These are phyloP conservation scores for Magnaporthiopsis rhizophila DNA, from an alignment of 2,329 filamentous ascomycete genomes.

Conservation along the genomic window DNA sequence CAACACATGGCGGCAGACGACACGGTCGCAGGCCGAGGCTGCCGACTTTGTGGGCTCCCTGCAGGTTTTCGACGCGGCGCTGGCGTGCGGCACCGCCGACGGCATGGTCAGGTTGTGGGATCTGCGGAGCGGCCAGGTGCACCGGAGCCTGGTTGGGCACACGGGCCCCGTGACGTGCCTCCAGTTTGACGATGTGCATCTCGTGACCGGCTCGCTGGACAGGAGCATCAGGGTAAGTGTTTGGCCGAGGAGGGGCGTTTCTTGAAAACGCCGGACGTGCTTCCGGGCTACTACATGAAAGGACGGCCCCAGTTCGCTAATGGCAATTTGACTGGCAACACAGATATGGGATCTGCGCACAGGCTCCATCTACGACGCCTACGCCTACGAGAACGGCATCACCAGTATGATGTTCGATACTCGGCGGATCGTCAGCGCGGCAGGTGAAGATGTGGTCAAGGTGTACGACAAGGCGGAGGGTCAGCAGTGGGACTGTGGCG, in stretches of 20 bases:
- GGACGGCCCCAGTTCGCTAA: background rate
- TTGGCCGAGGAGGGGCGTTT: background rate
- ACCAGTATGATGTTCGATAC: slow-evolving; percentile 97
- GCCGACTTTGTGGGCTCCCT: slow-evolving; percentile 92
- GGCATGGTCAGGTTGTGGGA: slow-evolving; percentile 98
- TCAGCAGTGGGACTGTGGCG: slow-evolving; percentile 92
- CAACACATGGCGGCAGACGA: slow-evolving; percentile 65
- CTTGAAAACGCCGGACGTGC: background rate
- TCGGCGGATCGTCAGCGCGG: slow-evolving; percentile 80
- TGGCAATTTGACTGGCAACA: background rate
- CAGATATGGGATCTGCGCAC: slow-evolving; percentile 99
- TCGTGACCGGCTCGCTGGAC: slow-evolving; percentile 89
- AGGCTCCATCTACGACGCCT: slow-evolving; percentile 90
- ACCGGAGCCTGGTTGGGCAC: slow-evolving; percentile 89
- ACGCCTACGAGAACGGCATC: slow-evolving; percentile 85
- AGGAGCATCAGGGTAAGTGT: slow-evolving; percentile 81
- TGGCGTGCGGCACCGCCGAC: slow-evolving; percentile 94
- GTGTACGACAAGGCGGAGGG: slow-evolving; percentile 97
- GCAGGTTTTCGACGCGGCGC: slow-evolving; percentile 90
- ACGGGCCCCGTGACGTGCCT: slow-evolving; percentile 90
- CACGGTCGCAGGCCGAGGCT: slow-evolving; percentile 61
- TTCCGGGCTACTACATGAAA: too few species aligned
- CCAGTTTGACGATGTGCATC: slow-evolving; percentile 91
- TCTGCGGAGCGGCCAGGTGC: slow-evolving; percentile 92
- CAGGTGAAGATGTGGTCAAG: slow-evolving; percentile 89